phyloP scores from a whole-genome alignment of 768 basidiomycete species.

The Lactarius sp. region DNA sequence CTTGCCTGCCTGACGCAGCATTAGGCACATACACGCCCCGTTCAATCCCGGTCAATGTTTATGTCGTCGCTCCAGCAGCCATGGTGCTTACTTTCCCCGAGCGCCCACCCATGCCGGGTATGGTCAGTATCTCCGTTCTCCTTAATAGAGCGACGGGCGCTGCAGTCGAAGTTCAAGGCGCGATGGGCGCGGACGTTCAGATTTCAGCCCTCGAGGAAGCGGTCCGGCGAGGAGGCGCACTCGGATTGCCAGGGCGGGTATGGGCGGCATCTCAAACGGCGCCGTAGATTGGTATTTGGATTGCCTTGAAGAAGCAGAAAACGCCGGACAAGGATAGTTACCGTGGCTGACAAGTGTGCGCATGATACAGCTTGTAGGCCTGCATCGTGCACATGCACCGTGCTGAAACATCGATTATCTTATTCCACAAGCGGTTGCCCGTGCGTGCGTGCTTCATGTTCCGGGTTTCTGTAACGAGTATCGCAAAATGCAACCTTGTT shows the following conservation, averaged over 20 bases:
- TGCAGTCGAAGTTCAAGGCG: constrained; percentile 52
- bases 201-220: constrained; percentile 60
- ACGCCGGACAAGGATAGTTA: not conserved
- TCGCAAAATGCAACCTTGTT: not conserved
- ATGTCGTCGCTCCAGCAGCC: constrained; percentile 43
- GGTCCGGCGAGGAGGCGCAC: constrained; percentile 63
- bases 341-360: not conserved
- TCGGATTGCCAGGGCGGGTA: constrained; percentile 64
- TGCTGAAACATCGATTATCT: not conserved
- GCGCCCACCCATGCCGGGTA: constrained; percentile 56
- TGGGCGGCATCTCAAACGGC: constrained; percentile 36
- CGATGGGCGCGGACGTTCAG: constrained; percentile 44
- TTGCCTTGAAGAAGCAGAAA: not conserved
- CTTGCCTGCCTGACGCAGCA: not conserved
- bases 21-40: constrained; percentile 50
- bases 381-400: not conserved
- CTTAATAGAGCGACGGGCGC: constrained; percentile 59
- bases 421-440: not conserved
- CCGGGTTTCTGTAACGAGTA: not conserved
- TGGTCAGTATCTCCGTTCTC: constrained; percentile 58
- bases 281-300: constrained; percentile 1
- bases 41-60: constrained; percentile 71
- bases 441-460: not conserved
- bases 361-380: not conserved
- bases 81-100: constrained; percentile 65